Base-by-base conservation (phyloP, 2,329 filamentous ascomycete genomes). In the Aspergillus alliaceus region DNA sequence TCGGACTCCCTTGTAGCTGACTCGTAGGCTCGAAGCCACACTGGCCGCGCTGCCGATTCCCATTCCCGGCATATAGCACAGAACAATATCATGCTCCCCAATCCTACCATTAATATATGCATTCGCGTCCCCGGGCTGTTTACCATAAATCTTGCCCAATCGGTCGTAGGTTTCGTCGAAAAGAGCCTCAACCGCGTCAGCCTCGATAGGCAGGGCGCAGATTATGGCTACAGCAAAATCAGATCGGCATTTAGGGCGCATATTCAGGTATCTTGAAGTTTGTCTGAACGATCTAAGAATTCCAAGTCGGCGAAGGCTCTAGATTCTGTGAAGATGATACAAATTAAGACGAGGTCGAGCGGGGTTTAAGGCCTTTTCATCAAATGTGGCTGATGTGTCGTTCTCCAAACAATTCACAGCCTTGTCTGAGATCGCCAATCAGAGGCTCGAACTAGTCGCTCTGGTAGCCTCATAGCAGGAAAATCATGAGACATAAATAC, bases 11-110 rank as follows among this genome's bases (percentile, higher is more conserved):
- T 20, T 24, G 27, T 51, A 63, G 40, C 54, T 60, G 1, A 46
- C 12, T 12, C 15, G 35, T 2, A 63, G 34, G 24, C 32, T 53
- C 0, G 56, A 49, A 4, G 60, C 46, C 5, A 53, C 53, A 25
- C 37, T 53, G 2, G 60, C 56, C 2, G 62, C 55, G 5, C 25
- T 54, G 4, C 4, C 46, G 47, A 60, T 64, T 1, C 66, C 65
- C 42, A 62, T 62, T 11, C 56, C 56, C 4, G 65, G 61, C 50
- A 67, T 52, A 35, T 57, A 54, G 5, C 49, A 56, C 1, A 69
- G 52, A 0, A 68, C 66, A 1, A 68, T 54, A 54, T 67, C 53
- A 25, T 67, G 64, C 6, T 51, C 27, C 3, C 61, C 60, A 2
- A 69, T 64, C 12, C 51, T 50, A 1, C 67, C 64, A 3, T 58